Conservation (phyloP, 1,284 basidiomycete genomes). For the Leccinum cinnamomeum region DNA sequence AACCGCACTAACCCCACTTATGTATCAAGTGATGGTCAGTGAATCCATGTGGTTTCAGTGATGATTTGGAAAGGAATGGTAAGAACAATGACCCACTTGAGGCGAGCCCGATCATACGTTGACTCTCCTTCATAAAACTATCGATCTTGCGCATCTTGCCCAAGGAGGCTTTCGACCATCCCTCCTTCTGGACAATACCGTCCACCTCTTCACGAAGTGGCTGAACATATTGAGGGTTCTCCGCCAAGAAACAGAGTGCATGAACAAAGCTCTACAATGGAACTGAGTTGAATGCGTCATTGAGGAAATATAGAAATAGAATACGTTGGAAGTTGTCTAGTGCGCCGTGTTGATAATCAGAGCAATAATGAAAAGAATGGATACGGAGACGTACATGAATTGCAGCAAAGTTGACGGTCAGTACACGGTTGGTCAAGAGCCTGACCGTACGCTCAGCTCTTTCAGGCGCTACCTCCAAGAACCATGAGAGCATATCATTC, state of each 20-base stretch:
- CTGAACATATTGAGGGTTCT: conserved; percentile 38
- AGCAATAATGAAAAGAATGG: neutral
- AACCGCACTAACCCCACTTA: neutral
- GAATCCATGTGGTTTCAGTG: too few relatives aligned
- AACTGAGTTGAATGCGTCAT: neutral
- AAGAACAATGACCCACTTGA: neutral
- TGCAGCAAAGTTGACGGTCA: conserved; percentile 41
- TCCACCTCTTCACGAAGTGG: conserved; percentile 46
- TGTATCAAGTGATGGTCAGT: neutral
- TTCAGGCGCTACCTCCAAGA: conserved; percentile 38
- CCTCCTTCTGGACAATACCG: conserved; percentile 42
- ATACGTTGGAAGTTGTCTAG: conserved; percentile 15
- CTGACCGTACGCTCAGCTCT: conserved; percentile 28
- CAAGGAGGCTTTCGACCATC: conserved; percentile 44
- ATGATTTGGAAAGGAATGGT: neutral
- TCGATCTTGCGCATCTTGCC: conserved; percentile 45
- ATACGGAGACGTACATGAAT: conserved; percentile 31
- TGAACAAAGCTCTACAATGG: conserved; percentile 33
- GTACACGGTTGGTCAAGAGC: conserved; percentile 34
- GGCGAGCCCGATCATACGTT: conserved; percentile 32
- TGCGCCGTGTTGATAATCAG: neutral
- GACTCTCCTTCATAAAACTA: conserved; percentile 46
- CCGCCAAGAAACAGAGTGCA: conserved; percentile 38
- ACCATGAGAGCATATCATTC: conserved; percentile 39
- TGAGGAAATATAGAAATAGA: neutral